These are phyloP conservation scores for Atkinsonella texensis DNA, from an alignment of 2,329 filamentous ascomycete genomes.

Conservation along the genomic window DNA sequence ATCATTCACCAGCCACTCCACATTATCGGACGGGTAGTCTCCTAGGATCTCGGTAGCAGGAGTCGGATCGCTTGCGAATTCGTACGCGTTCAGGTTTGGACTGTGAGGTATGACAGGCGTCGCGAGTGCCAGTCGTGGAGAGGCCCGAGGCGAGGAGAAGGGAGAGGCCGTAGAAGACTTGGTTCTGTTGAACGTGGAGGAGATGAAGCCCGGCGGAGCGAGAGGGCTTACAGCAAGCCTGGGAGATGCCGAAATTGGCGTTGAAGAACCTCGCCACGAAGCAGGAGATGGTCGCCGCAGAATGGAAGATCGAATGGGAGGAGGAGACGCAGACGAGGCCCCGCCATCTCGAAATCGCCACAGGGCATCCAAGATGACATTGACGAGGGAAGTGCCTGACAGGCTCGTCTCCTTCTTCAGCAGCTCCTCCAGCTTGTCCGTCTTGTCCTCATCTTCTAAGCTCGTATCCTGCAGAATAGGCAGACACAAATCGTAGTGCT, in stretches of 20 bases:
- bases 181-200: conserved; percentile 60
- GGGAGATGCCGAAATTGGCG: conserved; percentile 72
- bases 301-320: conserved; percentile 76
- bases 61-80: conserved; percentile 73
- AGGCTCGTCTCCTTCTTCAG: conserved; percentile 68
- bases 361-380: conserved; percentile 78
- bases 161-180: conserved; percentile 76
- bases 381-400: conserved; percentile 67
- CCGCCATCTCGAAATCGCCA: conserved; percentile 70
- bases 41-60: conserved; percentile 78
- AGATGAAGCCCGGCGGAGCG: conserved; percentile 71
- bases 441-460: conserved; percentile 90
- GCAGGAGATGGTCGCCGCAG: conserved; percentile 86
- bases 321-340: conserved; percentile 58
- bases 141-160: conserved; percentile 87
- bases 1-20: conserved; percentile 95
- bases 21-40: conserved; percentile 84
- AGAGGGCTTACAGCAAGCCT: conserved; percentile 72
- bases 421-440: conserved; percentile 78
- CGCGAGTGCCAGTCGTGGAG: conserved; percentile 78
- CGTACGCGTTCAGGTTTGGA: conserved; percentile 86
- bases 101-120: conserved; percentile 89
- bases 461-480: conserved; percentile 72
- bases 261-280: conserved; percentile 77
- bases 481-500: conserved; percentile 83